These are phyloP conservation scores for Blastobotrys elegans DNA, from an alignment of 1,139 yeast genomes.

Conservation along the genomic window DNA sequence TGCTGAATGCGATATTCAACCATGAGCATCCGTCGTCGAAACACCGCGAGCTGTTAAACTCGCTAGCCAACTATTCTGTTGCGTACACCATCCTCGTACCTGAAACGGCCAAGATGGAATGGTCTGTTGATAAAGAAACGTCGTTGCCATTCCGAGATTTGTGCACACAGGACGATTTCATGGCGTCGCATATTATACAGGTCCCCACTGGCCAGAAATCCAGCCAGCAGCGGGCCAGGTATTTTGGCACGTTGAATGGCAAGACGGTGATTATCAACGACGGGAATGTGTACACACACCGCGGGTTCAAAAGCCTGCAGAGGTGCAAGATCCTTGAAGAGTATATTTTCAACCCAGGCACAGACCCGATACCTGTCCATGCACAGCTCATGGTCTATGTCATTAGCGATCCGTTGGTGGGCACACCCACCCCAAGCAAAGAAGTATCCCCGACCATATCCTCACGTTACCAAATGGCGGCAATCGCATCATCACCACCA, in stretches of 20 bases:
- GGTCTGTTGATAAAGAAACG: conserved; percentile 48
- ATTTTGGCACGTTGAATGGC: conserved; percentile 56
- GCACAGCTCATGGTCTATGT: conserved; percentile 44
- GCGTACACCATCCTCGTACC: conserved; percentile 31
- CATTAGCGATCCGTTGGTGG: conserved; percentile 45
- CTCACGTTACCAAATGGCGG: conserved; percentile 16
- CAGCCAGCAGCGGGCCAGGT: conserved; percentile 41
- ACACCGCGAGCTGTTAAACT: conserved; percentile 44
- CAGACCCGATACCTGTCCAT: conserved; percentile 45
- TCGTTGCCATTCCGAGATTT: conserved; percentile 47
- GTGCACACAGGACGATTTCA: conserved; percentile 62
- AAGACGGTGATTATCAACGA: conserved; percentile 55
- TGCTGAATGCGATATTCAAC: conserved; percentile 63
- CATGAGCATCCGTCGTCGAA: conserved; percentile 54
- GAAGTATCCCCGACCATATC: conserved; percentile 24
- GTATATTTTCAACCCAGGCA: conserved; percentile 43
- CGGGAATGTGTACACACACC: conserved; percentile 42
- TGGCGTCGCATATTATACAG: conserved; percentile 62
- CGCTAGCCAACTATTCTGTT: conserved; percentile 39
- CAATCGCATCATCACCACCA: background rate
- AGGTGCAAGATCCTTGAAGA: conserved; percentile 43
- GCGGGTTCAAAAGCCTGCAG: conserved; percentile 48
- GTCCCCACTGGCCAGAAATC: conserved; percentile 37
- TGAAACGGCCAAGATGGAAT: conserved; percentile 42
- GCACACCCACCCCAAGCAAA: conserved; percentile 29